Evolutionary conservation across 1,139 yeast genomes (phyloP), one percentile per base, ranked within the genome.

Genomic region (Suhomyces kunorum): DNA sequence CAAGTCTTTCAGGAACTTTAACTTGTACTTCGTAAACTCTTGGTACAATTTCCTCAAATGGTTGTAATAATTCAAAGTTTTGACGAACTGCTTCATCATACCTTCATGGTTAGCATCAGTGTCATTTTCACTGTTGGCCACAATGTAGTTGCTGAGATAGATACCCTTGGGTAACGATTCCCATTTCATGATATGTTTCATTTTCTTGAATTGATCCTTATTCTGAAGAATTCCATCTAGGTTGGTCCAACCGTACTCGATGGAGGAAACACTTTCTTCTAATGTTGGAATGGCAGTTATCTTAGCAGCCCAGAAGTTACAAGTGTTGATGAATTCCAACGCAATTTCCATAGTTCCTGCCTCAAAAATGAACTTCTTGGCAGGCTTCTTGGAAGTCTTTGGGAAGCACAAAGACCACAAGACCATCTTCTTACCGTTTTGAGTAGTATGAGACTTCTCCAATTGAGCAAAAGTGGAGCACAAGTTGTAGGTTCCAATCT

Each of bases 271-370:
- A 43, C 87, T 66, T 50, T 72, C 77, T 50, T 73, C 78, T 48
- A 65, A 60, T 1, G 78, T 61, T n/a, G 96, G 96, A 22, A 86
- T 82, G 12, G 89, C 84, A 11, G 95, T 83, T 26, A 84, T 78
- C 49, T 92, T 75, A 3, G 94, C 85, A 2, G 95, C 88, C 96
- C 96, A 88, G 59, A 87, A 88, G 61, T 88, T 88, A 63, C 95
- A 83, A 2, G 92, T 77, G 50, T 83, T 78, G 24, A 86, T 79
- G 58, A 80, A 87, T 55, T 81, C 87, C 36, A 72, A 67, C 0
- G 96, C 94, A 46, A 80, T 76, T 49, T 81, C 86, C 32, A 66
- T 61, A 12, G 88, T 81, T 14, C 88, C 87, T 0, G 95, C 76
- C 54, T 71, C 77, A 51, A 77, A 76, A 23, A 70, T 43, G 42